phyloP scores from a whole-genome alignment of 768 basidiomycete genomes.

The Russula sp. region DNA sequence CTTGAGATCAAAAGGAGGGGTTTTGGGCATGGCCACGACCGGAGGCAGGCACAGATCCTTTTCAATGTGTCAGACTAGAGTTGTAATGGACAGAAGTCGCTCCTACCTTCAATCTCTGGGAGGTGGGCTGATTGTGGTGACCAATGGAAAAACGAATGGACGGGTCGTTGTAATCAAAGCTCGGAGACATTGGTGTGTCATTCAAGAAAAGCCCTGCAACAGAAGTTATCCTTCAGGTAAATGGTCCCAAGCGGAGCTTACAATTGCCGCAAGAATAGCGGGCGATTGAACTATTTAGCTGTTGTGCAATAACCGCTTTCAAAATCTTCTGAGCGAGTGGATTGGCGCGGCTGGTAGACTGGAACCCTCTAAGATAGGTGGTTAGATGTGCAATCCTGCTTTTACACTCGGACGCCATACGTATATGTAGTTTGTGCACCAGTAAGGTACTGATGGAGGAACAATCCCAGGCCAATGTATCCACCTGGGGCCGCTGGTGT shows the following conservation, averaged over 20 bases:
- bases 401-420: constrained; percentile 30
- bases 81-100: not conserved
- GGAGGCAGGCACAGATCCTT: constrained; percentile 32
- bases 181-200: constrained; percentile 24
- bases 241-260: constrained; percentile 24
- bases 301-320: constrained; percentile 41
- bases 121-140: constrained; percentile 26
- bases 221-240: not conserved
- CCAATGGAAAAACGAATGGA: constrained; percentile 26
- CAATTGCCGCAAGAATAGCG: constrained; percentile 51
- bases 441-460: constrained; percentile 50
- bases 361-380: constrained; percentile 40
- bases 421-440: constrained; percentile 44
- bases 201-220: constrained; percentile 29
- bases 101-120: constrained; percentile 31
- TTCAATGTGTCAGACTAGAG: not conserved
- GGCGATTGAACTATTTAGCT: constrained; percentile 30
- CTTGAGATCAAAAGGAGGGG: constrained; percentile 17
- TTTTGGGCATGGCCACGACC: not conserved
- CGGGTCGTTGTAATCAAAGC: constrained; percentile 29
- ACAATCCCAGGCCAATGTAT: constrained; percentile 53
- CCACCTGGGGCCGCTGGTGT: constrained; percentile 33
- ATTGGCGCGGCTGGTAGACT: constrained; percentile 47
- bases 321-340: constrained; percentile 54
- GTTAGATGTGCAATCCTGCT: not conserved